A percentile compares a stretch with the other conserved stretches of the same genome.
Evolutionary conservation across 1,139 yeast species (phyloP).

Genomic region (Candida tetrigidarum): DNA sequence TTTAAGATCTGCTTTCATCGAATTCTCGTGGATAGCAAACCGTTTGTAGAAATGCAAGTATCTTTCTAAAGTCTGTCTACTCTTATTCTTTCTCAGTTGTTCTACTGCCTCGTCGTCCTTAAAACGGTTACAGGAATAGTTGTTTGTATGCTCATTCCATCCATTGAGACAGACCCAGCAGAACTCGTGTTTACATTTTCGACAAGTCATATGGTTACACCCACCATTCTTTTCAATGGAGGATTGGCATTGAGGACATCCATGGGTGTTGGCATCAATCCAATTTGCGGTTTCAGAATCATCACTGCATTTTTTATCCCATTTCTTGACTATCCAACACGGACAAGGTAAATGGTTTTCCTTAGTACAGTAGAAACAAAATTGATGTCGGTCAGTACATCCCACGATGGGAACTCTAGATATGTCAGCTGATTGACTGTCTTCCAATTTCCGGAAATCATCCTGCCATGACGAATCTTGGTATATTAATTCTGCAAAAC

Average conservation of each 20-base stretch:
- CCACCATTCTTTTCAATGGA: slow-evolving; percentile 90
- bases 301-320: slow-evolving; percentile 83
- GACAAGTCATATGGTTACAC: slow-evolving; percentile 94
- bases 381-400: slow-evolving; percentile 70
- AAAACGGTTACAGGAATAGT: slow-evolving; percentile 70
- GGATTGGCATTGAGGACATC: slow-evolving; percentile 71
- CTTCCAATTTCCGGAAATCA: slow-evolving; percentile 14
- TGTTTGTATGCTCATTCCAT: slow-evolving; percentile 76
- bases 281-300: slow-evolving; percentile 91
- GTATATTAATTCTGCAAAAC: slow-evolving; percentile 43
- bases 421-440: slow-evolving; percentile 31
- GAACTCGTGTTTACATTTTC: slow-evolving; percentile 75
- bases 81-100: slow-evolving; percentile 34
- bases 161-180: slow-evolving; percentile 91
- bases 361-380: slow-evolving; percentile 77
- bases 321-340: slow-evolving; percentile 66
- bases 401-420: slow-evolving; percentile 60
- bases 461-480: slow-evolving; percentile 1
- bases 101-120: slow-evolving; percentile 32
- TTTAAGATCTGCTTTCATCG: slow-evolving; percentile 73
- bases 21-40: slow-evolving; percentile 76
- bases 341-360: slow-evolving; percentile 88
- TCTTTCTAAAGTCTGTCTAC: slow-evolving; percentile 55
- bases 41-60: slow-evolving; percentile 80
- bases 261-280: slow-evolving; percentile 87